Base-by-base conservation (phyloP, 495 filamentous ascomycete species). In the Annulohypoxylon stygium region DNA sequence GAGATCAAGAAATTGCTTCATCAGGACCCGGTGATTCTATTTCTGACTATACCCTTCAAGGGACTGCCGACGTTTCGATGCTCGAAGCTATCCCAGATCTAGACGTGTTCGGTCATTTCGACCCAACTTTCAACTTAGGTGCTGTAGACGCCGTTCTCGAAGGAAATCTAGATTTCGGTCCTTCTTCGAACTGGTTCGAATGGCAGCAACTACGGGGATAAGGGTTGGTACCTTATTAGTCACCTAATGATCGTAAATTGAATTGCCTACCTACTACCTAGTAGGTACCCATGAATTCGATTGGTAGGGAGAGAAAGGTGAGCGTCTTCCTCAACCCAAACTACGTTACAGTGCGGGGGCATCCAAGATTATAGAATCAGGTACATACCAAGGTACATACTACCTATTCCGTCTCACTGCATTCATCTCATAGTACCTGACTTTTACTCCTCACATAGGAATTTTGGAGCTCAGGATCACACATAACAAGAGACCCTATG, bases 21-120 rank as follows among this genome's bases (percentile, higher is more conserved):
- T 54, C 62, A 16, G 48, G 45, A 36, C 6, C 16, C 8, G 26
- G 16, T 10, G 74, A 73, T 45, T 33, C 50, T 33, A 10, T 67
- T 43, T 12, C 41, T 16, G 62, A 69, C 4, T 57, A 66, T 53
- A 45, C 41, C 34, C 70, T 69, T 23, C 75, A 75, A 34, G 60
- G 54, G 9, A 36, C 11, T 30, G 47, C 34, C 23, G 78, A 84
- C 26, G 67, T 74, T n/a, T 78, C 75, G 0, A 33, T 78, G 25
- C 75, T 81, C 23, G 79, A 83, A 34, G 65, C 75, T 0, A 59
- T 81, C 4, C 71, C 79, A 9, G 80, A 81, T 57, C 71, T 82
- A 18, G 82, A 85, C 57, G 63, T 83, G 3, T 85, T 85, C 61
- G 81, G 80, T 25, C 75, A 83, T 67, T 81, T 85, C 48, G 83